phyloP scores from a whole-genome alignment of 495 filamentous ascomycete genomes.

The Thozetella sp. region DNA sequence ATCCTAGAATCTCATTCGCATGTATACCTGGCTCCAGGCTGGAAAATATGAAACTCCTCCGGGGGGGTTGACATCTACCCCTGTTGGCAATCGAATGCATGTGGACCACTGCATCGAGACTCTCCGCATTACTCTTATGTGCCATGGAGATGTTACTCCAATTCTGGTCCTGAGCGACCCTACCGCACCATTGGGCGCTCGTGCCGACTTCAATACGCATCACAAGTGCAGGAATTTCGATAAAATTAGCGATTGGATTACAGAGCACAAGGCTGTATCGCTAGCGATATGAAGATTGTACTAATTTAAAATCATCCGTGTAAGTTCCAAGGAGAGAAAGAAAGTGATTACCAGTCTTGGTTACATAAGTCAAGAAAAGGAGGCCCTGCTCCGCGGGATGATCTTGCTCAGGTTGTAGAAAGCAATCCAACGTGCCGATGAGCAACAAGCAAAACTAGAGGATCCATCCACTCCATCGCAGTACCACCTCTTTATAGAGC shows the following conservation, averaged over 20 bases:
- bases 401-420: too few species aligned
- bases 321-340: too few species aligned
- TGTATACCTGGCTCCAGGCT: conserved; percentile 17
- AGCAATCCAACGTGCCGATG: too few species aligned
- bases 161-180: conserved; percentile 13
- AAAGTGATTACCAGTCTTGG: too few species aligned
- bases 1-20: conserved; percentile 20
- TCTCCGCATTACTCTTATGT: conserved; percentile 21
- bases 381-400: too few species aligned
- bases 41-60: not conserved
- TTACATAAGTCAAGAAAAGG: too few species aligned
- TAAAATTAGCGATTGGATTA: conserved; percentile 12
- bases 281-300: too few species aligned
- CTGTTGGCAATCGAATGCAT: conserved; percentile 13
- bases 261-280: too few species aligned
- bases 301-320: too few species aligned
- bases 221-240: conserved; percentile 20
- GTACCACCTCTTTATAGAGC: too few species aligned
- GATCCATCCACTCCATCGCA: too few species aligned
- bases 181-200: not conserved
- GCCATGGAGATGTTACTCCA: conserved; percentile 21
- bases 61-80: conserved; percentile 10
- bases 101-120: conserved; percentile 29
- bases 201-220: conserved; percentile 10
- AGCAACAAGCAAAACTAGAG: too few species aligned